Evolutionary conservation across 2,329 filamentous ascomycete species (phyloP), one percentile per base, ranked within the genome.

Genomic region (Orbilia blumenaviensis): DNA sequence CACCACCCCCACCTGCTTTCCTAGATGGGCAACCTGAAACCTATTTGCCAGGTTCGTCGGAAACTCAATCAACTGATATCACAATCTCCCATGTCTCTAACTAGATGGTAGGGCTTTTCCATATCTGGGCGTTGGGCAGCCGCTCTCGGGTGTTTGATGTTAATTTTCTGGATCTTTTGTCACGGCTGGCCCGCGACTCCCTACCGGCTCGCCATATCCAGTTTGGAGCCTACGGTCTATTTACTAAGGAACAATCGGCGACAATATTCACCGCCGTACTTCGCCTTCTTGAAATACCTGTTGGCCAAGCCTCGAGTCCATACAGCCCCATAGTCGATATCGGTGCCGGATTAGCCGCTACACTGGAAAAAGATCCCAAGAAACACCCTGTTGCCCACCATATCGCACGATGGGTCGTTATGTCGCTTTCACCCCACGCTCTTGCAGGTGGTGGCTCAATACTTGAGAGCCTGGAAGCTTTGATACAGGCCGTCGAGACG

Each of bases 401-500:
- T 83, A 93, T 98, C 78, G 93, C 95, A 21, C 87, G 95, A 74
- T 95, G 93, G 90, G 92, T 98, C 72, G 89, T 96, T 62, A 94
- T 94, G 88, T 97, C 94, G 0, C 83, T 99, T 41, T 98, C 95
- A 0, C 94, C 95, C 0, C 86, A 89, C 50, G 95, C 92, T 80
- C 84, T 96, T 56, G 88, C 92, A 44, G 86, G 89, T n/a, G 86
- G 90, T 29, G 90, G 90, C 66, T 98, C 94, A 0, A 89, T 96
- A 46, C 84, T 99, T 80, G 89, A 91, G 34, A 92, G 92, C 78
- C 87, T 99, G 3, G 94, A 99, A 82, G 94, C 92, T 0, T 86
- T 99, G 62, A 91, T 99, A 79, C 92, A 98, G 82, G 95, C 94
- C 1, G 91, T 98, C 52, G 95, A 99, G 83, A 99, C 95, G 0